Base-by-base conservation (phyloP, 2,329 filamentous ascomycete genomes). In the Ophiocordyceps camponoti-rufipedis region DNA sequence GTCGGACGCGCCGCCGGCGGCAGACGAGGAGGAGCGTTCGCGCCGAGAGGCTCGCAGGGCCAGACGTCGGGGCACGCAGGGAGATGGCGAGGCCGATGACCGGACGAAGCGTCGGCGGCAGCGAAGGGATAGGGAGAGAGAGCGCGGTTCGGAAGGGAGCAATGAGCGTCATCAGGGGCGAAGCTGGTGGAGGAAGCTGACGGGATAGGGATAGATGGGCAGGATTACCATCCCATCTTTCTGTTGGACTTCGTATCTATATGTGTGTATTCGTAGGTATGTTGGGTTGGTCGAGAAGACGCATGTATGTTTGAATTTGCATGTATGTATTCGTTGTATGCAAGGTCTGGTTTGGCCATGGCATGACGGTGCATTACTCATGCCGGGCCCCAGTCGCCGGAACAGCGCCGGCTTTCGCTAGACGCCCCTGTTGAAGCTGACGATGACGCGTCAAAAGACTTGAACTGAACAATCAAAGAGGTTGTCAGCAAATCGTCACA, bases 161-260 rank as follows among this genome's bases (percentile, higher is more conserved):
- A 66, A 68, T 40, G 67, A 69, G 48, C 62, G 65, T 33, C 61
- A 65, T 28, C 62, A 64, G 42, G 60, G 57, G 47, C 73, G 68
- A 49, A 75, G 71, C 50, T 76, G 74, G 73, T 78, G 74, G 74
- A 72, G 63, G 61, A 75, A 75, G 62, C 57, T 75, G 45, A 68
- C 67, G 6, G 65, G 67, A 45, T 62, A 50, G 56, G 23, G 5
- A 2, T 40, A 23, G 38, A 12, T 14, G 35, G 9, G 3, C 31
- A 14, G 13, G 3, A 33, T 33, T 4, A 4, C 31, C 13, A 33
- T 23, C n/a, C n/a, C n/a, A n/a, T n/a, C n/a, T n/a, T n/a, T n/a
- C n/a, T n/a, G n/a, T n/a, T n/a, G n/a, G n/a, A n/a, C n/a, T n/a
- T n/a, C n/a, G n/a, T n/a, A n/a, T n/a, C n/a, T n/a, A n/a, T n/a